These are phyloP conservation scores for Metarhizium anisopliae DNA, from an alignment of 2,329 filamentous ascomycete species.

Conservation along the genomic window DNA sequence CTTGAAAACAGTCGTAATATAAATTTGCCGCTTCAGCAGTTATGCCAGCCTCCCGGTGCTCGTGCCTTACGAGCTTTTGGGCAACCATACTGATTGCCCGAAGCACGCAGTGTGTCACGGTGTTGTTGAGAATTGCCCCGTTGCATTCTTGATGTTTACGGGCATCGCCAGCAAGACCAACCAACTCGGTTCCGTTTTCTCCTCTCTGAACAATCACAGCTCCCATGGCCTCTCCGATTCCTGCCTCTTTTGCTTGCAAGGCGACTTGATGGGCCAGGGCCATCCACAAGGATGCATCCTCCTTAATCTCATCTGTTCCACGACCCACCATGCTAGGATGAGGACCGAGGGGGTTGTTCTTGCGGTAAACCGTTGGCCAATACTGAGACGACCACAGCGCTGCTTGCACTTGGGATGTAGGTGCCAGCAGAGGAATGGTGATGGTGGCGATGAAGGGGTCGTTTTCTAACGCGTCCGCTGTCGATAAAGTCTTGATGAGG, in stretches of 20 bases:
- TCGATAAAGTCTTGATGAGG: conserved; percentile 36
- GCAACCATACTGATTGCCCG: conserved; percentile 79
- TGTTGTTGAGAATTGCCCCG: conserved; percentile 50
- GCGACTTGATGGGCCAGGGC: conserved; percentile 57
- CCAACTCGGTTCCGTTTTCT: conserved; percentile 42
- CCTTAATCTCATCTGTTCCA: conserved; percentile 58
- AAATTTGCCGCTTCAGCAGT: conserved; percentile 30
- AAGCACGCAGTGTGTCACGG: conserved; percentile 69
- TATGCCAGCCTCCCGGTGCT: conserved; percentile 32
- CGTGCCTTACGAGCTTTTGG: conserved; percentile 51
- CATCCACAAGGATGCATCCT: conserved; percentile 58
- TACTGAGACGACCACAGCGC: conserved; percentile 65
- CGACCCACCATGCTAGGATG: conserved; percentile 67
- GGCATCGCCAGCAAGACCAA: conserved; percentile 69
- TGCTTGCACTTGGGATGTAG: conserved; percentile 68
- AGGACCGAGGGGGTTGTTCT: conserved; percentile 78
- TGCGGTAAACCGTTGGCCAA: conserved; percentile 80
- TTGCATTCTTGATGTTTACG: conserved; percentile 52
- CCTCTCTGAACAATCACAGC: conserved; percentile 65
- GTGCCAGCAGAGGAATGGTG: conserved; percentile 62
- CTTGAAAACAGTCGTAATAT: conserved; percentile 56
- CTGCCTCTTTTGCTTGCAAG: conserved; percentile 43
- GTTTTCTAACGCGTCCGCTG: conserved; percentile 41
- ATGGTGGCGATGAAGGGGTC: conserved; percentile 52
- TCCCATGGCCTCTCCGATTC: conserved; percentile 61